Conservation (phyloP, 73 alveolate genomes). For the Paramecium sexaurelia region DNA sequence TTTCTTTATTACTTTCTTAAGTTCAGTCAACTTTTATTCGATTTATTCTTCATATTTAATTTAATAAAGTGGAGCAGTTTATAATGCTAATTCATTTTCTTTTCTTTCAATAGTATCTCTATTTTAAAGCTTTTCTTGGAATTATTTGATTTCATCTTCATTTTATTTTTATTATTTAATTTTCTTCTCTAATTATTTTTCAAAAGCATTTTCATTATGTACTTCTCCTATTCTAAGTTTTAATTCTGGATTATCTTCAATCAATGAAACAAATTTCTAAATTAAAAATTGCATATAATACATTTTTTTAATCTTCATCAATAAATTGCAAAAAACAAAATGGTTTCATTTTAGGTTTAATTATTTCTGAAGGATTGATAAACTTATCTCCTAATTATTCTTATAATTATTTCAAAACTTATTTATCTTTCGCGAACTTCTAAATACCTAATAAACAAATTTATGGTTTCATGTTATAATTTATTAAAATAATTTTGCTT, state of each 20-base stretch:
- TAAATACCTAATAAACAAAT: constrained; percentile 63
- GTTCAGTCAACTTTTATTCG: constrained; percentile 42
- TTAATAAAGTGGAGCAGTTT: constrained; percentile 62
- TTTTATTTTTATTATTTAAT: constrained; percentile 12
- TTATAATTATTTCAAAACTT: constrained; percentile 41
- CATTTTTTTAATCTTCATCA: constrained; percentile 32
- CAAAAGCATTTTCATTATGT: constrained; percentile 57
- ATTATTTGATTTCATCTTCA: constrained; percentile 18
- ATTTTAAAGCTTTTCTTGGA: constrained; percentile 8
- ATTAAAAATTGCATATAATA: neutral
- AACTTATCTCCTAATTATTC: constrained; percentile 60
- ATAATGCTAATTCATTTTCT: constrained; percentile 37
- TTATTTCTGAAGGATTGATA: constrained; percentile 15
- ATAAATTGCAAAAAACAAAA: constrained; percentile 45
- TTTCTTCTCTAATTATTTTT: constrained; percentile 54
- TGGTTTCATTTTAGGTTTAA: constrained; percentile 67
- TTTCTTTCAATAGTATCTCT: constrained; percentile 48
- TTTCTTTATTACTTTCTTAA: constrained; percentile 37
- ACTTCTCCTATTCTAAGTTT: constrained; percentile 53
- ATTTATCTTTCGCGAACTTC: constrained; percentile 60
- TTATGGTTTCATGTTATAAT: constrained; percentile 4
- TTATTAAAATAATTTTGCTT: neutral
- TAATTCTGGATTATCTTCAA: constrained; percentile 4
- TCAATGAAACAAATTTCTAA: neutral
- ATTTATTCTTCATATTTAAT: constrained; percentile 54